Percentiles rank a stretch among this genome's conserved stretches.
These are phyloP conservation scores for Pseudogymnoascus sp. DNA, from an alignment of 2,329 filamentous ascomycete genomes.

Conservation along the genomic window DNA sequence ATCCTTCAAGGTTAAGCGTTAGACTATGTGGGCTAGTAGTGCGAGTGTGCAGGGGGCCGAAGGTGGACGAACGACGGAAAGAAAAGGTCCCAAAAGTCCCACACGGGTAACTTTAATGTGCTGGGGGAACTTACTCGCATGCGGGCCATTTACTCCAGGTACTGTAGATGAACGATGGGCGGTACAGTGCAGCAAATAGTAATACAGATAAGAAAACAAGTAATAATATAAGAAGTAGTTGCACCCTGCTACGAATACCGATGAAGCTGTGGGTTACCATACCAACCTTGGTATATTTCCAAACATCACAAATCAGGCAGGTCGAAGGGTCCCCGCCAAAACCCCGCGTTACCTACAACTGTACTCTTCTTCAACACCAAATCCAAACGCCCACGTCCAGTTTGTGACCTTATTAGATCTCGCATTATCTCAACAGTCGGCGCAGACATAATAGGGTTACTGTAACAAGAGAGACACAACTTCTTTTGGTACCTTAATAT, in stretches of 20 bases:
- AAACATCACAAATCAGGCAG: background rate
- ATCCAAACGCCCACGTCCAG: background rate
- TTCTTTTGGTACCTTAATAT: background rate
- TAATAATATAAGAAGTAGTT: background rate
- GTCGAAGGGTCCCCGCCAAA: background rate
- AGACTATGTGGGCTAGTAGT: background rate
- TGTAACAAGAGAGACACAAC: background rate
- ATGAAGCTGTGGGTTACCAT: background rate
- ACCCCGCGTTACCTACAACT: background rate
- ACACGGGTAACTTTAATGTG: background rate
- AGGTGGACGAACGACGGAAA: background rate
- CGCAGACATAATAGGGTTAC: background rate
- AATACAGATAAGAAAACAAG: background rate
- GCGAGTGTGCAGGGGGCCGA: background rate
- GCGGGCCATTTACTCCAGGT: background rate
- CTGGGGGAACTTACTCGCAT: background rate
- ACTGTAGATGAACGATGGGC: background rate
- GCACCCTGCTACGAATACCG: background rate
- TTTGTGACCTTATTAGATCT: background rate
- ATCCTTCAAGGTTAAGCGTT: conserved; percentile 2
- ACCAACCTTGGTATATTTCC: background rate
- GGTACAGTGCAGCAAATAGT: background rate
- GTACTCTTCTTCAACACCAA: background rate
- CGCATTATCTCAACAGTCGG: background rate
- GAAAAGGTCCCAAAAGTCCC: background rate